Percentiles rank a stretch among this genome's conserved stretches.
Conservation (phyloP, 805 yeast species). For the Pichia nanzhaoensis region DNA sequence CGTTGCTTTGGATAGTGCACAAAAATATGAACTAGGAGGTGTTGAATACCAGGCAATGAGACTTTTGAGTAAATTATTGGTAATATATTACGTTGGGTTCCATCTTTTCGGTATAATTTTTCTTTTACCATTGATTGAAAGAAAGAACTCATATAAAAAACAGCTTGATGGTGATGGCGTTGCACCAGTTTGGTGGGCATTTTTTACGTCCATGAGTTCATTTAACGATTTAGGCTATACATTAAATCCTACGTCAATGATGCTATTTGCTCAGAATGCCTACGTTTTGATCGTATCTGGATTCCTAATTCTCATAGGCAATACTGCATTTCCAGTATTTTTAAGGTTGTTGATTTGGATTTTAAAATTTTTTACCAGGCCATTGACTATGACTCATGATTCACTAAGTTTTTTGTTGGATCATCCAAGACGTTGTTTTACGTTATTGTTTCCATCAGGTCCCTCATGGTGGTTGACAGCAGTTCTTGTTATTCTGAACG, state of each 20-base stretch:
- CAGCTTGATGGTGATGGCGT: slow-evolving; percentile 51
- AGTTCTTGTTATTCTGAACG: slow-evolving; percentile 66
- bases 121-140: slow-evolving; percentile 56
- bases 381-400: slow-evolving; percentile 58
- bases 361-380: slow-evolving; percentile 58
- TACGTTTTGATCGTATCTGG: slow-evolving; percentile 58
- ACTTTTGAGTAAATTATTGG: slow-evolving; percentile 58
- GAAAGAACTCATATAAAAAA: slow-evolving; percentile 35
- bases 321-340: slow-evolving; percentile 88
- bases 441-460: slow-evolving; percentile 80
- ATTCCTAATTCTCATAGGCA: slow-evolving; percentile 81
- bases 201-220: slow-evolving; percentile 71
- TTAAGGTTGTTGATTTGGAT: slow-evolving; percentile 81
- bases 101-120: slow-evolving; percentile 49
- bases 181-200: slow-evolving; percentile 88
- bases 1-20: slow-evolving; percentile 70
- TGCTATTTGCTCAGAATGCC: slow-evolving; percentile 52
- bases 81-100: slow-evolving; percentile 68
- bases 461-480: slow-evolving; percentile 94
- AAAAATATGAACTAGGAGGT: slow-evolving; percentile 93
- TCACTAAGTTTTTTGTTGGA: slow-evolving; percentile 81
- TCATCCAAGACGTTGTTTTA: slow-evolving; percentile 96
- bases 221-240: slow-evolving; percentile 86
- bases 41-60: slow-evolving; percentile 91
- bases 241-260: slow-evolving; percentile 75